These are phyloP conservation scores for Neocatenulostroma microsporum DNA, from an alignment of 2,329 filamentous ascomycete species.

Conservation along the genomic window DNA sequence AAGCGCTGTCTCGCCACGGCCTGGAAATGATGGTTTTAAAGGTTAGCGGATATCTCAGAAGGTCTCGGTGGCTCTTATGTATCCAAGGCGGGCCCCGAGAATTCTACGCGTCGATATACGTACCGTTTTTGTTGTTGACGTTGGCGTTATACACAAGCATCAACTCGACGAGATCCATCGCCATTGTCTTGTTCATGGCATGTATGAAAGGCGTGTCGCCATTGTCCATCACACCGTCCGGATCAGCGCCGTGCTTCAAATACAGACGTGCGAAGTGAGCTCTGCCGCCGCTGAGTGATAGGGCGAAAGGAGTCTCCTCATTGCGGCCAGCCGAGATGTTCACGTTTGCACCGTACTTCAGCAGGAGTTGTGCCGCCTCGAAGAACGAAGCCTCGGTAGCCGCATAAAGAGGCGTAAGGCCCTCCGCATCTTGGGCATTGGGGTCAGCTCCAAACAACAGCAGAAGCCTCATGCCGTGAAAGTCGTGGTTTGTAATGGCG, in stretches of 20 bases:
- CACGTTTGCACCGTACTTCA: slow-evolving; percentile 58
- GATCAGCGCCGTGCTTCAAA: slow-evolving; percentile 54
- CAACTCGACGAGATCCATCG: slow-evolving; percentile 49
- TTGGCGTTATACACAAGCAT: slow-evolving; percentile 54
- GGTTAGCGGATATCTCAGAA: too few species aligned
- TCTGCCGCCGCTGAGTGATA: slow-evolving; percentile 45
- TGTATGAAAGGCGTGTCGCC: slow-evolving; percentile 56
- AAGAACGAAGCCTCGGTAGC: slow-evolving; percentile 40
- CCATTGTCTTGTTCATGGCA: slow-evolving; percentile 52
- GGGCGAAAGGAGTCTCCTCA: slow-evolving; percentile 49
- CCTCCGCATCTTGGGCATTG: slow-evolving; percentile 53
- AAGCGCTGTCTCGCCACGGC: slow-evolving; percentile 55
- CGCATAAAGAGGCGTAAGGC: slow-evolving; percentile 54
- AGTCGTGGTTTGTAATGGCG: slow-evolving; percentile 21
- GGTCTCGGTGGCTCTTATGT: too few species aligned
- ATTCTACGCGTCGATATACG: too few species aligned
- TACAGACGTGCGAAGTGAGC: slow-evolving; percentile 52
- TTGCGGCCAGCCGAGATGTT: slow-evolving; percentile 46
- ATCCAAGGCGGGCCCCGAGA: too few species aligned
- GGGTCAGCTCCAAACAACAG: slow-evolving; percentile 54
- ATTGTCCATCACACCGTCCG: slow-evolving; percentile 46
- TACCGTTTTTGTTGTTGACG: slow-evolving; percentile 52
- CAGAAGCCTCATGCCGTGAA: slow-evolving; percentile 44
- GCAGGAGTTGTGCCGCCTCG: slow-evolving; percentile 51
- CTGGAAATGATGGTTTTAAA: too few species aligned